phyloP scores from a whole-genome alignment of 306 rosid genomes.

The Ziziphus jujuba region DNA sequence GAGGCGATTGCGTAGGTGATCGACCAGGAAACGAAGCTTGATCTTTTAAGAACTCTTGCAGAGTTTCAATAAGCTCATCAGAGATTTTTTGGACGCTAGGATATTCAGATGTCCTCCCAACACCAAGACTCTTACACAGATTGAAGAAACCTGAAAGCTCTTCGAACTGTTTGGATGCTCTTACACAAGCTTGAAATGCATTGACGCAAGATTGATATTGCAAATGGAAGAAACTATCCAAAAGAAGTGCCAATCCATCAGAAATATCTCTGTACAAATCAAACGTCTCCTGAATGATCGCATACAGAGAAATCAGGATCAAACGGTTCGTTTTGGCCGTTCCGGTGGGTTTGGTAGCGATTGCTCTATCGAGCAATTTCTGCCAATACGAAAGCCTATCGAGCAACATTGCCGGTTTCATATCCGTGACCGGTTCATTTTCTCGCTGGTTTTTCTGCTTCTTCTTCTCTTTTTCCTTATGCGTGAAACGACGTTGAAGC shows the following conservation, averaged over 20 bases:
- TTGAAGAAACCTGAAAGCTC: slow-evolving; percentile 60
- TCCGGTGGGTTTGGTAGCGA: slow-evolving; percentile 59
- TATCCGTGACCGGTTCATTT: slow-evolving; percentile 47
- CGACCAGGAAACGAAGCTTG: slow-evolving; percentile 54
- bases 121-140: slow-evolving; percentile 52
- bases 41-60: slow-evolving; percentile 74
- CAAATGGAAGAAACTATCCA: slow-evolving; percentile 69
- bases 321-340: slow-evolving; percentile 50
- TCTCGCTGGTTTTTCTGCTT: slow-evolving; percentile 4
- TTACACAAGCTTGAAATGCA: slow-evolving; percentile 68
- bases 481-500: slow-evolving; percentile 54
- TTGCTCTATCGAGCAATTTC: slow-evolving; percentile 69
- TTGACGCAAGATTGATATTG: slow-evolving; percentile 50
- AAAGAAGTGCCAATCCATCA: slow-evolving; percentile 63
- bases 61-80: slow-evolving; percentile 66
- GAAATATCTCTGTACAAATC: slow-evolving; percentile 68
- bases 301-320: slow-evolving; percentile 53
- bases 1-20: slow-evolving; percentile 13
- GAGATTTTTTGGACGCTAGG: slow-evolving; percentile 76
- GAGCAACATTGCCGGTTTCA: slow-evolving; percentile 64
- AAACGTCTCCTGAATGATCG: slow-evolving; percentile 79
- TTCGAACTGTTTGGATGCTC: slow-evolving; percentile 74
- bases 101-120: slow-evolving; percentile 87
- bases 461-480: slow-evolving; percentile 13
- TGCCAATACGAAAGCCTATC: slow-evolving; percentile 68